Evolutionary conservation across 345 rosid species (phyloP), one percentile per base, ranked within the genome.

Genomic region (Melaleuca quinquenervia): DNA sequence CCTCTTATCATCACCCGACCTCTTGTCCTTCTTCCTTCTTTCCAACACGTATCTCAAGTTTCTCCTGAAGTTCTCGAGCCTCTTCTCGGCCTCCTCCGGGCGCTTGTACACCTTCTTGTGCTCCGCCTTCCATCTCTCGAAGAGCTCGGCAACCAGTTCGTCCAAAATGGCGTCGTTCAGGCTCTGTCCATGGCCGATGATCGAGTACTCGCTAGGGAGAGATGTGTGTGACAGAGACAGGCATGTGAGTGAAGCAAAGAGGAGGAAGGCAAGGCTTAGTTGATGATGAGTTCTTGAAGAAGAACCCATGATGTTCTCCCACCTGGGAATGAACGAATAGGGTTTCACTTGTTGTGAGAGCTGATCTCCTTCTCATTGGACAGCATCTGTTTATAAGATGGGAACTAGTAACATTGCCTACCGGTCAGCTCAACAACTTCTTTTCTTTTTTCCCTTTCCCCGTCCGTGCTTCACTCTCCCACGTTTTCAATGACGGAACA

Each of bases 1-100:
- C 27, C 80, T 89, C 41, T 36, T 11, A 8, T 51, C 52, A 51
- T 14, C 52, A 16, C 32, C 55, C 18, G 83, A 50, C 13, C 87
- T n/a, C 44, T 51, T 85, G 50, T 55, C 74, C 62, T 62, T 22
- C 15, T 56, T 80, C 70, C 87, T 91, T 85, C 88, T 92, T 54
- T 91, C 92, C 0, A 91, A 26, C 13, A 94, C 86, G 83, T 91
- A 93, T 83, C 86, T 90, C 91, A 93, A 85, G 76, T 93, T 93
- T 83, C 87, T 87, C 86, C 87, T 85, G 48, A 94, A 94, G 74
- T 85, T 89, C 50, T 82, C 85, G 9, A 91, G 52, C 86, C 94
- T 88, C 82, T 74, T 87, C 29, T 90, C 90, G 2, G 89, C 90
- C 90, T 94, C 95, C 50, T 87, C 92, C 0, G 83, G 85, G 12